Percentiles rank a stretch among this genome's conserved stretches.
Evolutionary conservation across 2,329 filamentous ascomycete species (phyloP).

Genomic region (Chaetomium sp.): DNA sequence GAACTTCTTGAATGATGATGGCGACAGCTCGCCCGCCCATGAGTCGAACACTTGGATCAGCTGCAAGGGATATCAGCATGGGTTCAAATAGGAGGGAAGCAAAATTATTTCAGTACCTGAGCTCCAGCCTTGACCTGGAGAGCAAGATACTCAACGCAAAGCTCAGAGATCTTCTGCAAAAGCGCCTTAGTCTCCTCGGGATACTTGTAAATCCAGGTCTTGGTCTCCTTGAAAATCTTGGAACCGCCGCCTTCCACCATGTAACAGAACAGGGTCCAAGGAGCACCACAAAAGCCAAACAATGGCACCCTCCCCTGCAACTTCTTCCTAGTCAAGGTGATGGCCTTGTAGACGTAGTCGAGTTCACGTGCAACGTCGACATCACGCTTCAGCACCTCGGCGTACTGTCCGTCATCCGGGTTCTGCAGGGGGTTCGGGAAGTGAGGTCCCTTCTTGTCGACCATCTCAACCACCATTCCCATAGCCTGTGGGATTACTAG

Average conservation of each 20-base stretch:
- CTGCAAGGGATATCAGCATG: conserved; percentile 33
- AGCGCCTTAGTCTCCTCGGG: conserved; percentile 71
- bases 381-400: conserved; percentile 63
- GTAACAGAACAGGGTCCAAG: conserved; percentile 96
- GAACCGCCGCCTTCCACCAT: conserved; percentile 98
- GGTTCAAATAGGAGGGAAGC: not conserved
- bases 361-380: conserved; percentile 83
- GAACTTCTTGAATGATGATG: conserved; percentile 74
- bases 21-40: conserved; percentile 91
- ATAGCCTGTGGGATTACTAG: conserved; percentile 96
- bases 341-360: conserved; percentile 92
- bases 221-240: conserved; percentile 88
- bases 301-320: conserved; percentile 81
- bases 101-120: conserved; percentile 51
- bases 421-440: conserved; percentile 79
- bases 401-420: conserved; percentile 79
- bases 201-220: conserved; percentile 95
- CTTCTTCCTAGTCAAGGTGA: conserved; percentile 84
- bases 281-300: conserved; percentile 93
- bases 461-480: conserved; percentile 98
- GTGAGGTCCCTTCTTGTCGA: conserved; percentile 92
- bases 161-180: conserved; percentile 83
- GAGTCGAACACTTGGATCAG: conserved; percentile 97
- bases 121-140: conserved; percentile 89
- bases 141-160: conserved; percentile 92